Percentiles rank a stretch among this genome's conserved stretches.
Conservation (phyloP, 2,329 filamentous ascomycete genomes). For the Lasiodiplodia gonubiensis region DNA sequence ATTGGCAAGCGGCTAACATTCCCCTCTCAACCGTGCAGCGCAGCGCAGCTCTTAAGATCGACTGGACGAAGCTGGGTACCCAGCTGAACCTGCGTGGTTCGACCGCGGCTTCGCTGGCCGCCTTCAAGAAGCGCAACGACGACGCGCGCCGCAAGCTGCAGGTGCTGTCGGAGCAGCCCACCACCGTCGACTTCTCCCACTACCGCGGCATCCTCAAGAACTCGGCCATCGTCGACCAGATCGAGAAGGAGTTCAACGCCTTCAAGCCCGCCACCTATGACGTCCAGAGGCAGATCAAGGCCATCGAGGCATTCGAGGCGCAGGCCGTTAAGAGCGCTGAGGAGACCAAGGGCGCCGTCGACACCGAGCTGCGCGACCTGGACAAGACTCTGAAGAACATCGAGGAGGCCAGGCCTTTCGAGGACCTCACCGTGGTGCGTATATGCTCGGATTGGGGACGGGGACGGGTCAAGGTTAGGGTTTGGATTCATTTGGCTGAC, state of each 20-base stretch:
- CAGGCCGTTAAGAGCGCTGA: constrained; percentile 97
- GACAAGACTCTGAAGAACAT: constrained; percentile 97
- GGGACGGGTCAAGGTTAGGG: constrained; percentile 18
- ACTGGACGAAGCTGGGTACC: constrained; percentile 94
- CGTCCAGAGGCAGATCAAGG: constrained; percentile 91
- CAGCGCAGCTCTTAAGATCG: constrained; percentile 98
- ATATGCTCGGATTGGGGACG: constrained; percentile 31
- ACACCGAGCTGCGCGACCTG: constrained; percentile 91
- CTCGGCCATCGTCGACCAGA: constrained; percentile 91
- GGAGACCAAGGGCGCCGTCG: constrained; percentile 95
- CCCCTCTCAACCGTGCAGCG: constrained; percentile 63
- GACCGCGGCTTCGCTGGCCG: constrained; percentile 86
- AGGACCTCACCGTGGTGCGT: constrained; percentile 96
- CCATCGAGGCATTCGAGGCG: constrained; percentile 96
- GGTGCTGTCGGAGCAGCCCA: constrained; percentile 80
- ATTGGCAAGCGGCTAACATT: constrained; percentile 37
- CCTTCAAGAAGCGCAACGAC: constrained; percentile 99
- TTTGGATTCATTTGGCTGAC: constrained; percentile 31
- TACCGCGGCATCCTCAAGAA: constrained; percentile 96
- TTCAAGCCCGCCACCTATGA: constrained; percentile 97
- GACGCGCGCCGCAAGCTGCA: constrained; percentile 94
- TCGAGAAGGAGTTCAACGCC: constrained; percentile 89
- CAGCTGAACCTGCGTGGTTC: constrained; percentile 96
- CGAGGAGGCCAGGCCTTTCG: constrained; percentile 91
- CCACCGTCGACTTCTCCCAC: constrained; percentile 87